Evolutionary conservation across 1,284 basidiomycete species (phyloP).

Genomic region (Tylopilus sp.): DNA sequence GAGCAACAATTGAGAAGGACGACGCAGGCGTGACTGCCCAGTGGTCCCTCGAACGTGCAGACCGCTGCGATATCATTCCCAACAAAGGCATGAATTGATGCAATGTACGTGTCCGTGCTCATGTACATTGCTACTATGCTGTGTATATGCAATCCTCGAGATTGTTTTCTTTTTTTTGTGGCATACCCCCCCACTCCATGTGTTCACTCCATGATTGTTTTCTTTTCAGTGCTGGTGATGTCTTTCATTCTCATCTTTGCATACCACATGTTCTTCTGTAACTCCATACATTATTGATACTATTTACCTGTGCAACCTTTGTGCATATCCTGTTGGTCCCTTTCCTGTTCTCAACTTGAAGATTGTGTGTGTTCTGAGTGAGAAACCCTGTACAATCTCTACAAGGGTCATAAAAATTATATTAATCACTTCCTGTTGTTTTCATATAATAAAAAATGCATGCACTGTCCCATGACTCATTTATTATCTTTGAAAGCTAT

Average conservation of each 20-base stretch:
- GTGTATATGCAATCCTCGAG: no score
- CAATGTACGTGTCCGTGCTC: conserved; percentile 15
- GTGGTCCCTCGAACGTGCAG: conserved; percentile 39
- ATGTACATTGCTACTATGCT: no score
- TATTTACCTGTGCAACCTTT: background rate
- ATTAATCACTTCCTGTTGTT: no score
- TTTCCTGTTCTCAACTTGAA: background rate
- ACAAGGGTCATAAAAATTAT: no score
- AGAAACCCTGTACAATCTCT: no score
- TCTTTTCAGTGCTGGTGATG: conserved; percentile 9
- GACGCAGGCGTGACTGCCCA: conserved; percentile 53
- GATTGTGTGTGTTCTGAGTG: no score
- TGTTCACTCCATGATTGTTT: background rate
- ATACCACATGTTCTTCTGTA: background rate
- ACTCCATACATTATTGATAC: background rate
- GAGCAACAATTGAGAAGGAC: conserved; percentile 73
- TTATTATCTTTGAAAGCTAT: no score
- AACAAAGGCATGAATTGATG: conserved; percentile 24
- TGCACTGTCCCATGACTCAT: no score
- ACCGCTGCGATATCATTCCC: conserved; percentile 41
- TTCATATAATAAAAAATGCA: no score
- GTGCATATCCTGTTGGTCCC: background rate
- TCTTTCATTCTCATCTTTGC: background rate
- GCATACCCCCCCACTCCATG: no score
- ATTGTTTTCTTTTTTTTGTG: no score